A percentile compares a stretch with the other conserved stretches of the same genome.
Conservation (phyloP, 371 early-diverging fungal species). For the Actinomucor elegans region DNA sequence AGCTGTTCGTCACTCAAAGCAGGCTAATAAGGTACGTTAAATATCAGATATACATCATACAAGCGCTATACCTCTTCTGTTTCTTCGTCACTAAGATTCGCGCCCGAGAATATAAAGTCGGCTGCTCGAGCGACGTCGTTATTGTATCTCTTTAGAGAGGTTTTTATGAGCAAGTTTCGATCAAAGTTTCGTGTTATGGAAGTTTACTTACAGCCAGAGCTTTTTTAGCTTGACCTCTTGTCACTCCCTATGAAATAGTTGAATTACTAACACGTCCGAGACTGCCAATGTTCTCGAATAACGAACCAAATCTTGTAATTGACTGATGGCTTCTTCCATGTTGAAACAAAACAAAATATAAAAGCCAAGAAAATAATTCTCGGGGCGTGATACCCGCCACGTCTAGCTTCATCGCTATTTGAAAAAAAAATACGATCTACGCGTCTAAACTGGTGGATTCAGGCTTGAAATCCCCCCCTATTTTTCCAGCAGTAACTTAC, state of each 20-base stretch:
- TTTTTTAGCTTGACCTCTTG: constrained; percentile 39
- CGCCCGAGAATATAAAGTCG: constrained; percentile 52
- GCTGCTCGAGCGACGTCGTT: constrained; percentile 53
- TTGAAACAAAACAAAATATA: background rate
- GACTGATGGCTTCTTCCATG: constrained; percentile 23
- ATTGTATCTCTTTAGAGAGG: constrained; percentile 40
- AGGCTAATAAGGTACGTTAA: background rate
- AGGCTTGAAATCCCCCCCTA: no score
- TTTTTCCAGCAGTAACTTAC: no score
- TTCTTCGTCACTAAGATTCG: constrained; percentile 26
- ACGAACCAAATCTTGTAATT: constrained; percentile 27
- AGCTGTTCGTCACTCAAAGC: constrained; percentile 2
- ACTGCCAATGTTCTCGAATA: no score
- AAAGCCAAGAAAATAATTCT: no score
- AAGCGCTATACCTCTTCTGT: constrained; percentile 4
- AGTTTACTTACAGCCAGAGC: constrained; percentile 37
- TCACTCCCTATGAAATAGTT: constrained; percentile 35
- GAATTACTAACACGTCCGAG: no score
- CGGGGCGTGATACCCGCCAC: no score
- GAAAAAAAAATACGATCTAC: no score
- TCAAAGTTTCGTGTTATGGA: background rate
- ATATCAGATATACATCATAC: background rate
- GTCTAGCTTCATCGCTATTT: no score
- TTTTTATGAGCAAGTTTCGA: background rate
- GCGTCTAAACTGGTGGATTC: no score